Base-by-base conservation (phyloP, 2,329 filamentous ascomycete species). In the Pseudogymnoascus sp. region DNA sequence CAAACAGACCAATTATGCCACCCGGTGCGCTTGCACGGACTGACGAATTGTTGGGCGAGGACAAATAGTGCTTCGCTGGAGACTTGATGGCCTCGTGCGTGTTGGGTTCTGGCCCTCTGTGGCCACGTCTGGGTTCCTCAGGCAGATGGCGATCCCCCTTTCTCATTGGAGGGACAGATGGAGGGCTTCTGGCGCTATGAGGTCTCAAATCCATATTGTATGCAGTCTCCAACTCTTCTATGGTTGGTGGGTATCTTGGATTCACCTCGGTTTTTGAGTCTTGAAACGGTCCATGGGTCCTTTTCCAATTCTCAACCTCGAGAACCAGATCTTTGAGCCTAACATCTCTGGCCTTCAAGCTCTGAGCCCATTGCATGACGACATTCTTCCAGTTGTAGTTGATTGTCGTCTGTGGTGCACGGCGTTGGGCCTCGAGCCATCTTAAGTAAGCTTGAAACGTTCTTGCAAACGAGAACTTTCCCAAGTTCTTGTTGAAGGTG, bases 381-480 rank as follows among this genome's bases (percentile, higher is more conserved):
- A 65, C 67, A 56, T 69, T 69, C 6, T 59, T 60, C 70, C 71
- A 72, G 12, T 67, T 50, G 18, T 65, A 62, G 2, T 66, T 65
- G 11, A 66, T 31, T 1, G 59, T 25, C 6, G 66, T 64, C 25
- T 56, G 46, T 14, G 67, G 64, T 4, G 44, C 16, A 7, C 46
- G 42, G 11, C 68, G 68, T 23, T 72, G 69, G 1, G 68, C 60
- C 36, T 71, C 68, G 8, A 72, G 65, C 71, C 69, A 72, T 14
- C 65, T 64, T 38, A 70, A 61, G 37, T 71, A 72, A 8, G 67
- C 61, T 1, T 28, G 59, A n/a, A 70, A 44, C 1, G 64, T 69
- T 8, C 18, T 42, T 10, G 59, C 53, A 28, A 42, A 56, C 16
- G 69, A 64, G 7, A 65, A 64, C 16, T 34, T 56, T 1, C 59